Base-by-base conservation (phyloP, 352 stramenopile genomes). In the Pythium volutum region DNA sequence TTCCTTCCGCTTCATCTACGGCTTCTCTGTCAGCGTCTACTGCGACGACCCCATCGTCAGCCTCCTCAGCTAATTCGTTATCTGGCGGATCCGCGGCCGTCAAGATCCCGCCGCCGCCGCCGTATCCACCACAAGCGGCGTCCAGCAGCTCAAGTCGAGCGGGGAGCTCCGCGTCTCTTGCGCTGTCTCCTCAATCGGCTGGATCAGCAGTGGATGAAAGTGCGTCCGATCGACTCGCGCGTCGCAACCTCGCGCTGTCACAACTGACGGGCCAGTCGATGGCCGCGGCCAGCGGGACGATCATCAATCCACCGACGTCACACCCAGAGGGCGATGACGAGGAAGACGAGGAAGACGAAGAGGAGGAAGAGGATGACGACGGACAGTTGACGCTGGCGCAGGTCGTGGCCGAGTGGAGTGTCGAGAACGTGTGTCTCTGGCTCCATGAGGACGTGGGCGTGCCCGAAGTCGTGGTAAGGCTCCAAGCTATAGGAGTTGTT, bases 361-460 rank as follows among this genome's bases (percentile, higher is more conserved):
- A 77, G 0, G 77, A 80, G 4, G 65, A 84, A 2, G 77, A 87
- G 0, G 75, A 81, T 0, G 77, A 83, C 14, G 72, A 83, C 0
- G 78, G 80, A 4, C 64, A 90, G 1, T 20, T 92, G 2, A 88
- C 80, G 12, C 69, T 90, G 11, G 80, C 79, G 4, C 77, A 92
- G 82, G 84, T 90, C 15, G 81, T 93, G 12, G 74, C 75, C 2
- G 79, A 91, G 34, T 93, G 84, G 84, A 91, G 67, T 20, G 79
- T 91, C n/a, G 84, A 91, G 31, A 89, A 89, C 47, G 84, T 93
- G 3, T 93, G 81, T 31, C 59, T 91, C 1, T 93, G 84, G 84
- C 73, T 93, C 4, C 70, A 87, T 42, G 81, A 93, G 70, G 84
- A 93, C 31, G 81, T 90, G 3, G 81, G 77, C 0, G 78, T 91